Conservation (phyloP, 345 rosid species). For the Populus davidiana region DNA sequence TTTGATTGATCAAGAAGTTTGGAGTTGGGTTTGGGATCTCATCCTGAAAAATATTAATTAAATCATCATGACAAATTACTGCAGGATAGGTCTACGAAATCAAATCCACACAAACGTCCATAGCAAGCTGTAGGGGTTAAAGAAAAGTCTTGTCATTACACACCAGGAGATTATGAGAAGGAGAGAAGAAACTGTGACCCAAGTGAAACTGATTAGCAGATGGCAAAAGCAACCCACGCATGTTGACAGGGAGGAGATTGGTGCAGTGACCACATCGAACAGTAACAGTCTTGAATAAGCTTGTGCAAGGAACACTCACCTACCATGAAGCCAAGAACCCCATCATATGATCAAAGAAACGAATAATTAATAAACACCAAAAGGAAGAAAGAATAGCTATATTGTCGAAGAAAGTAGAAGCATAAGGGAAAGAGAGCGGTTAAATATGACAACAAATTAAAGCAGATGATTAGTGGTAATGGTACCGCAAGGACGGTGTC, state of each 20-base stretch:
- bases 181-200: slow-evolving; percentile 62
- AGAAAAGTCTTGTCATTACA: background rate
- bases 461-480: background rate
- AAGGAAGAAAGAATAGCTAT: background rate
- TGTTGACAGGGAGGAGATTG: slow-evolving; percentile 87
- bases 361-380: background rate
- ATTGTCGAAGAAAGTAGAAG: background rate
- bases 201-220: slow-evolving; percentile 70
- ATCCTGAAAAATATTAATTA: slow-evolving; percentile 42
- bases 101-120: background rate
- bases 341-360: background rate
- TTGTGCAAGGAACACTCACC: slow-evolving; percentile 97
- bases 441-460: background rate
- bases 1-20: slow-evolving; percentile 23
- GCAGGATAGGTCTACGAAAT: background rate
- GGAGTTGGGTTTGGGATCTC: slow-evolving; percentile 57
- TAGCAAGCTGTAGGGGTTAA: background rate
- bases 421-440: background rate
- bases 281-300: slow-evolving; percentile 93
- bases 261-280: slow-evolving; percentile 97
- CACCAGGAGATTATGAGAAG: slow-evolving; percentile 70
- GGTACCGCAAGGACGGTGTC: slow-evolving; percentile 88
- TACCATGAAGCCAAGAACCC: slow-evolving; percentile 12
- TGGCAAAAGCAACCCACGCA: slow-evolving; percentile 64
- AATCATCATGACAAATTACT: background rate